These are phyloP conservation scores for Oxyria digyna DNA, from an alignment of 148 eudicot genomes.

Conservation along the genomic window DNA sequence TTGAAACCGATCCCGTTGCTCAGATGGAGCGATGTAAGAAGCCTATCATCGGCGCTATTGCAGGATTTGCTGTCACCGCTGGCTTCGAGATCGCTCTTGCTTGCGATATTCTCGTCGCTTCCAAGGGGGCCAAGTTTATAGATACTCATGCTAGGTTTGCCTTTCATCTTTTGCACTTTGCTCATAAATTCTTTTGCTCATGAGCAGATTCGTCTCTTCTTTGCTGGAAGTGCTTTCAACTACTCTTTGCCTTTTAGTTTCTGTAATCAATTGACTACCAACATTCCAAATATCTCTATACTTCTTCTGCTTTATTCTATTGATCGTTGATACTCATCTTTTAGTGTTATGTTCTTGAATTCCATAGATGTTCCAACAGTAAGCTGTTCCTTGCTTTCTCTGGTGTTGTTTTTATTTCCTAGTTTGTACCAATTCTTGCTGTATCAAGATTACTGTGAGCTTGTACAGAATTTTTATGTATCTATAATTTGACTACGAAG, in stretches of 20 bases:
- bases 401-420: not conserved
- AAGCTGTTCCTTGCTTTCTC: not conserved
- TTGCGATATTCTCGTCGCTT: conserved; percentile 73
- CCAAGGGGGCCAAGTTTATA: conserved; percentile 64
- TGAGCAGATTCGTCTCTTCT: too few relatives aligned
- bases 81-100: conserved; percentile 95
- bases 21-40: conserved; percentile 86
- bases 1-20: conserved; percentile 50
- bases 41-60: conserved; percentile 70
- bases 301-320: too few relatives aligned
- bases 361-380: not conserved
- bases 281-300: too few relatives aligned
- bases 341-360: not conserved
- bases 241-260: not conserved
- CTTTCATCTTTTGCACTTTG: not conserved
- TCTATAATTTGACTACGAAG: too few relatives aligned
- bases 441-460: not conserved
- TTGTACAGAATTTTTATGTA: not conserved
- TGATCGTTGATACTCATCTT: not conserved
- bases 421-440: not conserved
- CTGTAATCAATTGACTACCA: not conserved
- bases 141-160: conserved; percentile 84
- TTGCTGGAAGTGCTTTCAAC: not conserved
- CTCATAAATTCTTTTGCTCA: too few relatives aligned
- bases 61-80: conserved; percentile 79